Conservation (phyloP, 1,284 basidiomycete species). For the Trametes pubescens region DNA sequence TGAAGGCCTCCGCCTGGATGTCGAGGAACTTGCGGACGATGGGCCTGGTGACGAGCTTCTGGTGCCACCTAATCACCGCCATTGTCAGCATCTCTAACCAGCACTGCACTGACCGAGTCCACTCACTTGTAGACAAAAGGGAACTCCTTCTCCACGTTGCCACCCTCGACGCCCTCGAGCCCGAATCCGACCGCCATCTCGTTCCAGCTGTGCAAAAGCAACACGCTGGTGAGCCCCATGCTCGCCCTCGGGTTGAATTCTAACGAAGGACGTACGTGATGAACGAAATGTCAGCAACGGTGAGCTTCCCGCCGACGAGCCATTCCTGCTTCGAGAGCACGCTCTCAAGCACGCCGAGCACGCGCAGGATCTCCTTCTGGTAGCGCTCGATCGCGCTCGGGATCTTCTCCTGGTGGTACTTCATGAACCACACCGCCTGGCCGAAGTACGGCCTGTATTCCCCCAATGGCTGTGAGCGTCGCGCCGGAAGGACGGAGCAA, state of each 20-base stretch:
- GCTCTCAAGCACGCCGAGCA: constrained; percentile 42
- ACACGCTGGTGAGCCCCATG: too few species aligned
- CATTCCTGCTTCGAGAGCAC: constrained; percentile 28
- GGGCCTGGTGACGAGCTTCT: constrained; percentile 12
- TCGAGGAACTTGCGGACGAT: constrained; percentile 3
- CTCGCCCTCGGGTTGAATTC: too few species aligned
- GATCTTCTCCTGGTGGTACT: constrained; percentile 32
- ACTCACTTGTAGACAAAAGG: constrained; percentile 13
- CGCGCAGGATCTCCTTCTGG: constrained; percentile 41
- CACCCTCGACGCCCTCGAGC: constrained; percentile 6
- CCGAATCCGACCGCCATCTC: neutral
- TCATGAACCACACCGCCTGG: constrained; percentile 38
- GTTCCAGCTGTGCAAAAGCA: constrained; percentile 11
- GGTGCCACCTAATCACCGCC: constrained; percentile 3
- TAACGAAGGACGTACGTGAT: constrained; percentile 12
- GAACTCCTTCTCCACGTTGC: constrained; percentile 18
- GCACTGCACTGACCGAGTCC: constrained; percentile 14
- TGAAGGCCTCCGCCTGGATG: neutral
- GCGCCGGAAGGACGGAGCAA: neutral
- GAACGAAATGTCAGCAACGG: constrained; percentile 31
- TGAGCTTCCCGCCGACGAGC: constrained; percentile 27
- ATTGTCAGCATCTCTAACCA: constrained; percentile 24
- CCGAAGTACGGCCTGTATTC: constrained; percentile 31
- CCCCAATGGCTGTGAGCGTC: neutral
- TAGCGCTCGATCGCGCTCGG: constrained; percentile 42